Evolutionary conservation across 2,329 filamentous ascomycete genomes (phyloP), one percentile per base, ranked within the genome.

Genomic region (Aspergillus costaricaensis): DNA sequence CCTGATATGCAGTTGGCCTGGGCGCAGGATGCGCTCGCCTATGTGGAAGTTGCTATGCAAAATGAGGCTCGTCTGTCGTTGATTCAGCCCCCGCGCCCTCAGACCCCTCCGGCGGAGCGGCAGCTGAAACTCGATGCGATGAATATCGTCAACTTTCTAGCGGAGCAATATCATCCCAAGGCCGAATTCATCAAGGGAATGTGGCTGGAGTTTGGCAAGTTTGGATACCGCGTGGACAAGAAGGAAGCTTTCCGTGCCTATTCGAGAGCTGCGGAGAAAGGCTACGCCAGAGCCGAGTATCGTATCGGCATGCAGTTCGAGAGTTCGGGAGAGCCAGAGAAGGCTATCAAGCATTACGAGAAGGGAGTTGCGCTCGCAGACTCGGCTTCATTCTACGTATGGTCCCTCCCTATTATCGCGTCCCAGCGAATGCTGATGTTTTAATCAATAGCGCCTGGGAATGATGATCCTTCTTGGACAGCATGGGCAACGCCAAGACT

Each of bases 251-350:
- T 96, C 74, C 80, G 88, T 62, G 91, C 90, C 70, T 99, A 98
- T 78, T 87, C 88, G 63, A 84, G 89, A 69, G 91, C 95, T n/a
- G 90, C 92, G 30, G 90, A 93, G 68, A 88, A 91, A 68, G 92
- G 92, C 60, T 96, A 93, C 78, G 87, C 89, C 21, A 85, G 95
- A 68, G 93, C 95, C 19, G 92, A 98, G 76, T 99, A 99, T 76
- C 88, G 95, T 50, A 96, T 99, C 79, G 95, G 95, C 64, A 99
- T 98, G 94, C 90, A 97, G 59, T 98, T 93, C 74, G 95, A 99
- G 78, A 92, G 91, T 74, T 94, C 92, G 4, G 96, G 96, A 72
- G 94, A 99, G 71, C 89, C 92, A 62, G 85, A 88, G 64, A 97
- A 96, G 75, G 95, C 95, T 5, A 88, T 97, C 71, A 88, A 89